These are phyloP conservation scores for Coccomyxa sp. DNA, from an alignment of 139 green algal genomes.

Conservation along the genomic window DNA sequence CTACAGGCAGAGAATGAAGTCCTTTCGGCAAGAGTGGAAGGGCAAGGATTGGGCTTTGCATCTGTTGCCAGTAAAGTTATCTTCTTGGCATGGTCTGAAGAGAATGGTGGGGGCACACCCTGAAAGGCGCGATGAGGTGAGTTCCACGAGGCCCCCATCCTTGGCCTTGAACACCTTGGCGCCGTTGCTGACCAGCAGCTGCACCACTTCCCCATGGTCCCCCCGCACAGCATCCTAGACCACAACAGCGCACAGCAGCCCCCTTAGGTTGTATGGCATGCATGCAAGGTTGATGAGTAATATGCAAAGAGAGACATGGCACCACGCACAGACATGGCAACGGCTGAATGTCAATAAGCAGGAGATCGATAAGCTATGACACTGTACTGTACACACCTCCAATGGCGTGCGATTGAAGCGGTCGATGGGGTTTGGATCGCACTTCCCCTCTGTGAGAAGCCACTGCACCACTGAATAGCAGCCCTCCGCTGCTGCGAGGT, in stretches of 20 bases:
- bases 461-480: constrained; percentile 74
- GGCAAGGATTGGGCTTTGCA: not conserved
- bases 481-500: constrained; percentile 71
- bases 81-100: not conserved
- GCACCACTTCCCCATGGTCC: constrained; percentile 71
- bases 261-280: too few relatives aligned
- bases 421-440: constrained; percentile 65
- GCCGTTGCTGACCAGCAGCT: constrained; percentile 56
- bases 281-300: too few relatives aligned
- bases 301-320: too few relatives aligned
- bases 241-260: not conserved
- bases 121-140: not conserved
- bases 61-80: not conserved
- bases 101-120: not conserved
- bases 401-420: constrained; percentile 74
- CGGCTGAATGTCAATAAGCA: too few relatives aligned
- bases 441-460: constrained; percentile 61
- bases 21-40: not conserved
- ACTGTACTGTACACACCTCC: constrained; percentile 42
- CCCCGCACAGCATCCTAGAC: constrained; percentile 75
- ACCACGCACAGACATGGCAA: too few relatives aligned
- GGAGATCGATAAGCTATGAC: too few relatives aligned
- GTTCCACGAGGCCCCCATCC: constrained; percentile 1
- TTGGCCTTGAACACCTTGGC: constrained; percentile 41
- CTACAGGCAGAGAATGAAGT: not conserved